Base-by-base conservation (phyloP, 2,329 filamentous ascomycete species). In the Ophiostoma ips region DNA sequence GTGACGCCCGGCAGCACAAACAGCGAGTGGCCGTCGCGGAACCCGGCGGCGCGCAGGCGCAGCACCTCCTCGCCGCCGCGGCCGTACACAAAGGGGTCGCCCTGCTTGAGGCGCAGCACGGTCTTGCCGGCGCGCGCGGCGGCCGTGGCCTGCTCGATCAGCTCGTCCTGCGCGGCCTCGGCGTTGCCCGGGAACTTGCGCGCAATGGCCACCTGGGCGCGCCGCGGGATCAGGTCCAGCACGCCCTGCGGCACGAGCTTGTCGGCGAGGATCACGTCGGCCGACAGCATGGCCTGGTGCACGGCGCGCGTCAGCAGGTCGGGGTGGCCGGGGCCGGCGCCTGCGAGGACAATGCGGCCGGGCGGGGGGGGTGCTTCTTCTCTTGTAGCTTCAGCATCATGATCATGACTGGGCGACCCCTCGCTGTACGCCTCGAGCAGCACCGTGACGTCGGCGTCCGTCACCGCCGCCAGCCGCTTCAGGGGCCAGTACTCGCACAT, bases 401-500 rank as follows among this genome's bases (percentile, higher is more conserved):
- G 10, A 56, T 60, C 40, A 18, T 11, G 13, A 2, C 21, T 13
- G 3, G 40, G 40, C 40, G 40, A 16, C 5, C 72, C 68, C 16
- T 48, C 24, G 9, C 43, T 24, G 60, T 94, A 95, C 2, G 84
- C 80, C 55, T 76, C 69, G n/a, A 98, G 72, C 0, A 96, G 78
- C 12, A 68, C 64, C 15, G 86, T 79, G 7, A 95, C 80, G 57
- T 96, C 89, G 9, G 75, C 74, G 59, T 95, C 87, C 3, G 77
- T 83, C 55, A 96, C 83, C 37, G 75, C 73, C 8, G 88, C 87
- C 1, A 98, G 75, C 16, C 85, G 79, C 55, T 81, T 81, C 24
- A 98, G 72, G 1, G 92, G 89, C 92, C 92, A 98, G 67, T 98
- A 98, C 69, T 98, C 92, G 72, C 92, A 98, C 48, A 98, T 87